Base-by-base conservation (phyloP, 306 rosid species). In the Vigna hirtella region DNA sequence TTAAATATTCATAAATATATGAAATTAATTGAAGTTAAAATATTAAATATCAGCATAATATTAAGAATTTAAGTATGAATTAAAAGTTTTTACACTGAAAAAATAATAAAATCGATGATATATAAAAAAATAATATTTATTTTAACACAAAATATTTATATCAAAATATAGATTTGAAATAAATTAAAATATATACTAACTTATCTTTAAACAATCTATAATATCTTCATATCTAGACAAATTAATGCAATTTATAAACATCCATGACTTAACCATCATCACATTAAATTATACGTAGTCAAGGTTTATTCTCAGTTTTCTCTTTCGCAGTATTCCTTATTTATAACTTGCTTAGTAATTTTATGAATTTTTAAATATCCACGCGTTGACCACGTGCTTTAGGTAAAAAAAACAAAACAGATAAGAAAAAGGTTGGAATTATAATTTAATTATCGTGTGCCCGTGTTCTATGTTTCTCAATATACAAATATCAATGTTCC, bases 351-450 rank as follows among this genome's bases (percentile, higher is more conserved):
- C 17, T 61, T 0, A 17, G 48, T 0, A 32, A 45, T 43, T 63
- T 16, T 32, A 22, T 6, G 18, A 42, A 7, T 20, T 76, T 55
- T 42, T 16, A 26, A 56, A 48, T 48, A 42, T 6, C 34, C 76
- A 77, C 79, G 52, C 51, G 65, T 77, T 73, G 76, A 76, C 66
- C 82, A 76, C 76, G 81, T 70, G 26, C 30, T 2, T 72, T 18
- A 6, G 10, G 58, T 45, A 43, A 9, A 17, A 7, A 7, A 7
- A 0, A n/a, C n/a, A 20, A 64, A 15, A 48, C 22, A 20, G 7
- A 50, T 3, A n/a, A 65, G 66, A 66, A 20, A 9, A 59, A 59
- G 5, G 1, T 50, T n/a, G 59, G 80, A 72, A 34, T 64, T 10
- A 22, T 15, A 34, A 47, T 1, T 18, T 32, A 66, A 11, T 20